Base-by-base conservation (phyloP, 1,139 yeast species). In the Debaryomyces sp. region DNA sequence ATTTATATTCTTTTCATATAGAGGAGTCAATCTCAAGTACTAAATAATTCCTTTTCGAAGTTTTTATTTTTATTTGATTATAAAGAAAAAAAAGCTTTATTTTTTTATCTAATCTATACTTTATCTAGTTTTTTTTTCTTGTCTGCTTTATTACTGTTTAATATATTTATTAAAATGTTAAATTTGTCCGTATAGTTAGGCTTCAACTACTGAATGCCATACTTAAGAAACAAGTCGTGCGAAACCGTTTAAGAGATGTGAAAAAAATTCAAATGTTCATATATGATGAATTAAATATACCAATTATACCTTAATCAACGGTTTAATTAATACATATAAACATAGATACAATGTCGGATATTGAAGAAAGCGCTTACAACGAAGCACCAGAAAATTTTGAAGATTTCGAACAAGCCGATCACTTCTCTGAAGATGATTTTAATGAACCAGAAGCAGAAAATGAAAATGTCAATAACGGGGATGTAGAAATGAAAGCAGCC, bases 301-400 rank as follows among this genome's bases (percentile, higher is more conserved):
- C n/a, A 4, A 4, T 44, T 32, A 24, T 34, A 24, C 32, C 33
- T 17, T 37, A 27, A 37, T 21, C 21, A 37, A 23, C 24, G 15
- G n/a, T 23, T 24, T 18, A 24, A 37, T 13, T 15, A n/a, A 27
- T 17, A 27, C 35, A 18, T 18, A 21, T 10, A 27, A 13, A 15
- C 21, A 17, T 18, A 32, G 13, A 45, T 15, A 52, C 39, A 35
- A 78, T 77, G 82, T 77, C 82, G 34, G 82, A 78, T 64, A 61
- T 66, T 49, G 82, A 79, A 63, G 81, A 77, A 43, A 66, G 68
- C 62, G 75, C 87, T 42, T 88, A 84, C 69, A 86, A 86, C 73
- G 96, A 89, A 53, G 92, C 84, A 52, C 86, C 82, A 56, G 94
- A 88, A 66, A 81, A 88, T 70, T 87, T 71, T 61, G 96, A 87